Evolutionary conservation across 176 grass and related monocot species (phyloP).

Genomic region (Zoysia japonica): DNA sequence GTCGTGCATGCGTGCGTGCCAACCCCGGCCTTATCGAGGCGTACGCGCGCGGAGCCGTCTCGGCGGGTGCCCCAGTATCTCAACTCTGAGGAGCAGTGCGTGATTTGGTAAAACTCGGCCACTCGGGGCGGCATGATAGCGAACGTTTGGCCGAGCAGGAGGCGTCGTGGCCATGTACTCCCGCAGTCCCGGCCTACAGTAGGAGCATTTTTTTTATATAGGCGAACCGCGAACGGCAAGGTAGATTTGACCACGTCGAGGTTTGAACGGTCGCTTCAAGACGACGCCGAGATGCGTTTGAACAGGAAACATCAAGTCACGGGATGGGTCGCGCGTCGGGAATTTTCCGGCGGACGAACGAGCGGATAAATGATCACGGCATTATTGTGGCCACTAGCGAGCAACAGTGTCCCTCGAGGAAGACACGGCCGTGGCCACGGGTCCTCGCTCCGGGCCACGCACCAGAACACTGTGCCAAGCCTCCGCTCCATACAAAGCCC

Average conservation of each 20-base stretch:
- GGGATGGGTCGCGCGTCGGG: not conserved
- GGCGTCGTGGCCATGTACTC: not conserved
- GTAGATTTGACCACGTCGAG: conserved; percentile 39
- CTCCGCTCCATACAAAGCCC: not conserved
- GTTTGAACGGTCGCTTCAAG: conserved; percentile 28
- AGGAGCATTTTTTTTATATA: not conserved
- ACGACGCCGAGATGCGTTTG: conserved; percentile 15
- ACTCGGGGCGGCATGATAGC: not conserved
- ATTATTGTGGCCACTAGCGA: conserved; percentile 19
- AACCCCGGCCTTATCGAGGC: not conserved
- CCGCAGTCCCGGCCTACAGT: not conserved
- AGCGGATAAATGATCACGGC: conserved; percentile 20
- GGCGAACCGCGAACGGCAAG: not conserved
- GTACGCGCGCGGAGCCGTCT: not conserved
- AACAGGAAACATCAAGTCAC: conserved; percentile 38
- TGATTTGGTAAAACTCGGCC: not conserved
- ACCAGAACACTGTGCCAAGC: not conserved
- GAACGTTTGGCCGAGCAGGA: not conserved
- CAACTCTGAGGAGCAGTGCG: not conserved
- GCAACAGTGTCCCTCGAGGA: not conserved
- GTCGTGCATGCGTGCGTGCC: not conserved
- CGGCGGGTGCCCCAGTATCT: not conserved
- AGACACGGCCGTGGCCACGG: not conserved
- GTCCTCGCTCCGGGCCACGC: not conserved
- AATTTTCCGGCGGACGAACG: conserved; percentile 12